Evolutionary conservation across 139 green algal species (phyloP).

Genomic region (Monoraphidium neglectum): DNA sequence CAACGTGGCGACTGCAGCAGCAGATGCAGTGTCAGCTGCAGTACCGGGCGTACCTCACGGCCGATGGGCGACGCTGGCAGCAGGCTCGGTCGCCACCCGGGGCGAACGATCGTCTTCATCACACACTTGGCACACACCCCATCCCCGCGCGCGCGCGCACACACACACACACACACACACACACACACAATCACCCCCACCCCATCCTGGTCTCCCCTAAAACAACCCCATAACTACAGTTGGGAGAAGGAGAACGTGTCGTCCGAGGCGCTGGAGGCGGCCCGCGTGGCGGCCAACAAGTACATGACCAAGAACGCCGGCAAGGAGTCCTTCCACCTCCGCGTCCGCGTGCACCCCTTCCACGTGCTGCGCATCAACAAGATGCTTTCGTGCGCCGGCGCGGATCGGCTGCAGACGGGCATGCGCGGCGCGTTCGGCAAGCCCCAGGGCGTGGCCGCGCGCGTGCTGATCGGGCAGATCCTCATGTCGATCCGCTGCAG

Average conservation of each 20-base stretch:
- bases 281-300: conserved; percentile 99
- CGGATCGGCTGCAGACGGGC: conserved; percentile 98
- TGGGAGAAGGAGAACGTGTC: conserved; percentile 91
- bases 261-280: conserved; percentile 92
- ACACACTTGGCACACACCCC: too few species aligned
- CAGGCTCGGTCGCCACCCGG: too few species aligned
- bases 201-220: too few species aligned
- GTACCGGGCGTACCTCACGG: too few species aligned
- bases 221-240: too few species aligned
- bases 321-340: conserved; percentile 99
- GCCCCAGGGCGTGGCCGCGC: conserved; percentile 86
- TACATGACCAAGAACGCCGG: conserved; percentile 98
- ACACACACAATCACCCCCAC: too few species aligned
- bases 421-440: conserved; percentile 99
- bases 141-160: too few species aligned
- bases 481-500: conserved; percentile 97
- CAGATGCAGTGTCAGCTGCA: too few species aligned
- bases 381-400: conserved; percentile 99
- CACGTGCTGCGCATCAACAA: conserved; percentile 99
- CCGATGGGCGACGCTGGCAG: too few species aligned
- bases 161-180: too few species aligned
- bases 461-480: conserved; percentile 97
- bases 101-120: too few species aligned
- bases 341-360: conserved; percentile 98
- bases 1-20: too few species aligned